Conservation (phyloP, 2,329 filamentous ascomycete species). For the Nemania serpens region DNA sequence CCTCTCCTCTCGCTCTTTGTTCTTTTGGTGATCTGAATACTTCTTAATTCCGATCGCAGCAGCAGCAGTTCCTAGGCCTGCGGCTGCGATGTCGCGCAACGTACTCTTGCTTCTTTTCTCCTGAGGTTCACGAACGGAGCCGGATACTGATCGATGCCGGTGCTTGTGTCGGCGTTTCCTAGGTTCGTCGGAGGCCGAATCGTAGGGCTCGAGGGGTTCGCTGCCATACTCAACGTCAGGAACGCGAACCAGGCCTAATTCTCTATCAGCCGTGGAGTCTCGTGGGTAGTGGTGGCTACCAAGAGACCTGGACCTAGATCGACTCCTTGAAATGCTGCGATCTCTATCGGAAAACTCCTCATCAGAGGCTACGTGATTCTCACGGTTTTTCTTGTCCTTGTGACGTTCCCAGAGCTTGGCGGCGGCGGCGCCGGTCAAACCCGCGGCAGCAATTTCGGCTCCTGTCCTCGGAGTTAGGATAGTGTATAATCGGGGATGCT, state of each 20-base stretch:
- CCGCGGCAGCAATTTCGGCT: constrained; percentile 65
- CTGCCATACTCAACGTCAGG: constrained; percentile 64
- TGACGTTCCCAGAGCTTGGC: constrained; percentile 65
- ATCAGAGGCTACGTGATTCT: constrained; percentile 43
- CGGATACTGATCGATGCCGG: constrained; percentile 44
- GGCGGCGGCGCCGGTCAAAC: constrained; percentile 63
- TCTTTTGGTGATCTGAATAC: constrained; percentile 56
- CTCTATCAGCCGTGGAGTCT: constrained; percentile 61
- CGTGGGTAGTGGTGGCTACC: constrained; percentile 53
- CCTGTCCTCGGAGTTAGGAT: constrained; percentile 33
- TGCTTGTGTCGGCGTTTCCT: constrained; percentile 46
- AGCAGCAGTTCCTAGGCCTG: constrained; percentile 60
- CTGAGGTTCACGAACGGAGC: constrained; percentile 43
- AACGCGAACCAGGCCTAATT: constrained; percentile 61
- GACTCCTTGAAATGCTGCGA: constrained; percentile 55
- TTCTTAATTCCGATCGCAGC: constrained; percentile 68
- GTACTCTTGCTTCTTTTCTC: constrained; percentile 60
- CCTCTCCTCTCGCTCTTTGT: constrained; percentile 43
- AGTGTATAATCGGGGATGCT: not conserved
- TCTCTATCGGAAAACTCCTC: constrained; percentile 42
- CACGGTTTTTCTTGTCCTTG: constrained; percentile 62
- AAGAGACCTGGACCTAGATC: constrained; percentile 43
- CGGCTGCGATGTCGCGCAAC: constrained; percentile 60
- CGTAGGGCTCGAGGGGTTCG: constrained; percentile 58
- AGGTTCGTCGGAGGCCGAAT: constrained; percentile 54